Evolutionary conservation across 805 yeast species (phyloP).

Genomic region (Blastobotrys terrestris): DNA sequence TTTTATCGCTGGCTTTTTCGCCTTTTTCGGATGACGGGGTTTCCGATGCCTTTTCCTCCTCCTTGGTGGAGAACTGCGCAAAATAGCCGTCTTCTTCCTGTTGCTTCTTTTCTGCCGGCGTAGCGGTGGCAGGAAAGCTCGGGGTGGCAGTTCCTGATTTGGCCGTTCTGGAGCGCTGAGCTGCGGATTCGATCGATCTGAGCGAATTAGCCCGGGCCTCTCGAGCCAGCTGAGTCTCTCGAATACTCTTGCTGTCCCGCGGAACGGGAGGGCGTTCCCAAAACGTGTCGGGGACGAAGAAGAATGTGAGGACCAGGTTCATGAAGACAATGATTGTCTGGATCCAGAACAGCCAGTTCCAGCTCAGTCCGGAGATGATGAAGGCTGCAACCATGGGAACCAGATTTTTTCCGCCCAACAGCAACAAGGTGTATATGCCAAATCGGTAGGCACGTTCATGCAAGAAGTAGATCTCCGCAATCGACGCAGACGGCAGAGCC

Average conservation of each 20-base stretch:
- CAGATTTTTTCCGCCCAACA: conserved; percentile 57
- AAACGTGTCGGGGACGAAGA: conserved; percentile 61
- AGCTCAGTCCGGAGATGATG: conserved; percentile 41
- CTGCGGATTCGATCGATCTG: background rate
- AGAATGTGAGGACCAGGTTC: conserved; percentile 38
- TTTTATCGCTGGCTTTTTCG: background rate
- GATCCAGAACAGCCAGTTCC: conserved; percentile 62
- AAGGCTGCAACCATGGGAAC: conserved; percentile 52
- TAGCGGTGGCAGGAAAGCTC: background rate
- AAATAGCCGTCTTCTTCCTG: background rate
- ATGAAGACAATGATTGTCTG: conserved; percentile 46
- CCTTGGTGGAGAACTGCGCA: background rate
- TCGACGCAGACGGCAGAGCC: conserved; percentile 52
- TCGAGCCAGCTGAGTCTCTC: conserved; percentile 45
- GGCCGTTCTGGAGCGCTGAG: background rate
- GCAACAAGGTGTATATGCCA: conserved; percentile 50
- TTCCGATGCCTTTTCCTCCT: background rate
- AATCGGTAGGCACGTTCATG: conserved; percentile 57
- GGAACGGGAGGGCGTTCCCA: conserved; percentile 53
- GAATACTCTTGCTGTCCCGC: conserved; percentile 40
- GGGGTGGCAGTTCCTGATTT: background rate
- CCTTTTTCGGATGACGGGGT: background rate
- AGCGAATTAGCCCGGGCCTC: conserved; percentile 29
- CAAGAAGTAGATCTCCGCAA: conserved; percentile 55
- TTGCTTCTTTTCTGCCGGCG: background rate